phyloP scores from a whole-genome alignment of 345 rosid species.

The Balakata baccata region DNA sequence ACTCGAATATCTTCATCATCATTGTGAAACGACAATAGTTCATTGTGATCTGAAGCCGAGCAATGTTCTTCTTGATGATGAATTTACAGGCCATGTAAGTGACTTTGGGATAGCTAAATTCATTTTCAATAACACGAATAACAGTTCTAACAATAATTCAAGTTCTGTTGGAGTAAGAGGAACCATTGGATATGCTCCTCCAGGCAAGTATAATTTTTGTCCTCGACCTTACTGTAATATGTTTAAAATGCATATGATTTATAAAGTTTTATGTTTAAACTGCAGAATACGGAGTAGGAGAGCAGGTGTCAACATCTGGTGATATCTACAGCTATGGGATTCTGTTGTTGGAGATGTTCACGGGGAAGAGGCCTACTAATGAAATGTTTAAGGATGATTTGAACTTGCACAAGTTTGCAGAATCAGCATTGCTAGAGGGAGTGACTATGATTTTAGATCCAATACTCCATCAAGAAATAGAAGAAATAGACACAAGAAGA shows the following conservation, averaged over 20 bases:
- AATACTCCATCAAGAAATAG: not conserved
- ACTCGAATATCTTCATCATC: not conserved
- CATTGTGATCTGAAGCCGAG: slow-evolving; percentile 1
- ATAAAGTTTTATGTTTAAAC: not conserved
- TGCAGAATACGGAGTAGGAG: not conserved
- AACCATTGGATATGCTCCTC: slow-evolving; percentile 1
- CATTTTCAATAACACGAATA: not conserved
- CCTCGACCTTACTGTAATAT: not conserved
- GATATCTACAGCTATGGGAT: not conserved
- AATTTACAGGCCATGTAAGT: not conserved
- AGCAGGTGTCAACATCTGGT: not conserved
- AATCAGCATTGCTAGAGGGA: not conserved
- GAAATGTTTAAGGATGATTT: not conserved
- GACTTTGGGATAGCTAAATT: not conserved
- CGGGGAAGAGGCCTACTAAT: not conserved
- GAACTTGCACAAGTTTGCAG: not conserved
- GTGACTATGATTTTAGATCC: not conserved
- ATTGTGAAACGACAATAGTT: not conserved
- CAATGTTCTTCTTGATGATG: slow-evolving; percentile 1
- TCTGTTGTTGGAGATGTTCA: not conserved
- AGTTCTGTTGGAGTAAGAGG: not conserved
- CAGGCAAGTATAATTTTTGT: not conserved
- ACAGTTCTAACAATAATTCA: not conserved
- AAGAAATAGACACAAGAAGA: not conserved
- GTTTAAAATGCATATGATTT: too few species aligned